phyloP scores from a whole-genome alignment of 2,329 filamentous ascomycete species.

The Fusarium abutilonis region DNA sequence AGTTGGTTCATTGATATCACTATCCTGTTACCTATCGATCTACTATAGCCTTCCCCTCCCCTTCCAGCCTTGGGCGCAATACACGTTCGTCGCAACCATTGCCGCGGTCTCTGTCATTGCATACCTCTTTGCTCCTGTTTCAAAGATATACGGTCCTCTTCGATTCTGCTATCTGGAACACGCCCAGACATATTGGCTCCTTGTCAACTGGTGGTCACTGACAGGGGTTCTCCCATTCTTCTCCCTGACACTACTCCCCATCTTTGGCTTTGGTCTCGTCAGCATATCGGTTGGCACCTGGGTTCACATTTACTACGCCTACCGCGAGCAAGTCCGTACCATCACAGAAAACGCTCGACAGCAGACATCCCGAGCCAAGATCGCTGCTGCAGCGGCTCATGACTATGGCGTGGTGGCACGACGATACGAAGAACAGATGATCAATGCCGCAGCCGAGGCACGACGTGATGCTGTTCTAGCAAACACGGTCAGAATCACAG shows the following conservation, averaged over 20 bases:
- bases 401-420: slow-evolving; percentile 15
- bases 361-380: slow-evolving; percentile 19
- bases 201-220: slow-evolving; percentile 29
- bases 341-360: slow-evolving; percentile 8
- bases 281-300: slow-evolving; percentile 18
- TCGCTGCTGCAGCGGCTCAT: slow-evolving; percentile 13
- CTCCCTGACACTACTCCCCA: slow-evolving; percentile 4
- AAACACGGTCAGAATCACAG: slow-evolving; percentile 1
- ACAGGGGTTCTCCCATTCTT: slow-evolving; percentile 25
- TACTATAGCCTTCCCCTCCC: slow-evolving; percentile 26
- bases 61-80: slow-evolving; percentile 17
- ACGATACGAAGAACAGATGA: slow-evolving; percentile 28
- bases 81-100: slow-evolving; percentile 1
- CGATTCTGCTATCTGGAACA: slow-evolving; percentile 34
- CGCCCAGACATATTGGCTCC: slow-evolving; percentile 27
- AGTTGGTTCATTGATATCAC: slow-evolving; percentile 21
- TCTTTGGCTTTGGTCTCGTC: slow-evolving; percentile 12
- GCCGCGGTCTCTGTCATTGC: background rate
- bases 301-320: slow-evolving; percentile 20
- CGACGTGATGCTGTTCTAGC: slow-evolving; percentile 18
- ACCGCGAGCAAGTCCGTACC: slow-evolving; percentile 15
- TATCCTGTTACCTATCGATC: slow-evolving; percentile 17
- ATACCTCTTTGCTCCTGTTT: slow-evolving; percentile 21
- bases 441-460: slow-evolving; percentile 1
- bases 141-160: slow-evolving; percentile 24